Percentiles rank a stretch among this genome's conserved stretches.
Conservation (phyloP, 257 asterid genomes). For the Nicotiana benthamiana region DNA sequence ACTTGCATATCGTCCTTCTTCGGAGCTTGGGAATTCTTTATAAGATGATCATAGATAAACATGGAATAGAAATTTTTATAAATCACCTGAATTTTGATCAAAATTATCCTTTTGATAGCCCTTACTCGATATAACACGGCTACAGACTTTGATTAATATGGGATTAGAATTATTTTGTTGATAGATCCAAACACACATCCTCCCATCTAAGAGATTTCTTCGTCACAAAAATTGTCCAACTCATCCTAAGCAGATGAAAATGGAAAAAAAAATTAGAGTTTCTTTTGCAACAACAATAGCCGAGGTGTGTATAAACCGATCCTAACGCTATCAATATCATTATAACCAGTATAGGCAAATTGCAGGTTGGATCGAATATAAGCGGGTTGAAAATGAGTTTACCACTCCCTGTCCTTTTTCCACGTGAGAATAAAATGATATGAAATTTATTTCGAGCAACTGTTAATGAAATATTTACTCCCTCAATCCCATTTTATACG, state of each 20-base stretch:
- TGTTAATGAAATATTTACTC: too few species aligned
- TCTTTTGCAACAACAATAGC: too few species aligned
- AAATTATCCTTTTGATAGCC: constrained; percentile 48
- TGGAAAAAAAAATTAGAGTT: too few species aligned
- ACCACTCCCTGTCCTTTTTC: not conserved
- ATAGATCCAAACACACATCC: not conserved
- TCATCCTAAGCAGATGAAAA: too few species aligned
- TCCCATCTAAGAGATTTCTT: not conserved
- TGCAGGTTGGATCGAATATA: rapidly evolving
- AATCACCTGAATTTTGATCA: constrained; percentile 49
- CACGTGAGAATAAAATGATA: not conserved
- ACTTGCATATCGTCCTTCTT: constrained; percentile 81
- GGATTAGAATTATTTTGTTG: not conserved
- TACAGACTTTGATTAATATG: not conserved
- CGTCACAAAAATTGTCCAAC: not conserved
- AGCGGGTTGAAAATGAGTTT: too few species aligned
- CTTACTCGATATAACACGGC: constrained; percentile 30
- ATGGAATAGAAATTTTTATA: not conserved
- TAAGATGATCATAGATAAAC: constrained; percentile 54
- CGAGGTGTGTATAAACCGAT: rapidly evolving
- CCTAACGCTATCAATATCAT: too few species aligned
- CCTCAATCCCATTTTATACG: not conserved
- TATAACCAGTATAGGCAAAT: too few species aligned
- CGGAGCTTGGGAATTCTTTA: constrained; percentile 81
- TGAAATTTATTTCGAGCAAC: not conserved